These are phyloP conservation scores for Lactarius evosmus DNA, from an alignment of 768 basidiomycete genomes.

Conservation along the genomic window DNA sequence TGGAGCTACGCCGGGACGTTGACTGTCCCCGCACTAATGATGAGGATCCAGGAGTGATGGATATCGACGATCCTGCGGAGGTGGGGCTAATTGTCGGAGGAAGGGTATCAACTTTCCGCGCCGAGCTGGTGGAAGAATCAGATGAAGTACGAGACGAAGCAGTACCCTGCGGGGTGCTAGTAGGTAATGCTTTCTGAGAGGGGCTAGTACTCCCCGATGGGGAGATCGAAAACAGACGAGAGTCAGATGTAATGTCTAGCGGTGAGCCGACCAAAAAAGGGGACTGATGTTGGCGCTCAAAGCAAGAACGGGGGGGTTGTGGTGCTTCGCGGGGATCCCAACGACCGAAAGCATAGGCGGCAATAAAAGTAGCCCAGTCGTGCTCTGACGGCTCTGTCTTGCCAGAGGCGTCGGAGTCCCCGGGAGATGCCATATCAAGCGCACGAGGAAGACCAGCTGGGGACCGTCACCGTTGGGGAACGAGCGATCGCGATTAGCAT, in stretches of 20 bases:
- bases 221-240: slow-evolving; percentile 9
- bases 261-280: neutral
- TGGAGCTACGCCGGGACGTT: slow-evolving; percentile 15
- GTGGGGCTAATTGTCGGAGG: slow-evolving; percentile 19
- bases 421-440: slow-evolving; percentile 32
- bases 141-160: slow-evolving; percentile 6
- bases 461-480: neutral
- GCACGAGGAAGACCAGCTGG: slow-evolving; percentile 22
- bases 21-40: slow-evolving; percentile 9
- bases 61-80: slow-evolving; percentile 10
- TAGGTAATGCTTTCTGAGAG: neutral
- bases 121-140: neutral
- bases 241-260: neutral
- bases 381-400: slow-evolving; percentile 34
- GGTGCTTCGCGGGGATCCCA: slow-evolving; percentile 80
- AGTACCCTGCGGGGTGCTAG: neutral
- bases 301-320: slow-evolving; percentile 46
- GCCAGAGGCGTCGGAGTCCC: slow-evolving; percentile 24
- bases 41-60: slow-evolving; percentile 9
- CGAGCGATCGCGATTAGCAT: slow-evolving; percentile 1
- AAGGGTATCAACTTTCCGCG: neutral
- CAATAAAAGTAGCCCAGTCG: slow-evolving; percentile 76
- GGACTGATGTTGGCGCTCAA: slow-evolving; percentile 23
- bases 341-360: slow-evolving; percentile 69
- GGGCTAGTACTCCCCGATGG: slow-evolving; percentile 2